Percentiles rank a stretch among this genome's conserved stretches.
phyloP scores from a whole-genome alignment of 257 asterid genomes.

The Solanum chilense region DNA sequence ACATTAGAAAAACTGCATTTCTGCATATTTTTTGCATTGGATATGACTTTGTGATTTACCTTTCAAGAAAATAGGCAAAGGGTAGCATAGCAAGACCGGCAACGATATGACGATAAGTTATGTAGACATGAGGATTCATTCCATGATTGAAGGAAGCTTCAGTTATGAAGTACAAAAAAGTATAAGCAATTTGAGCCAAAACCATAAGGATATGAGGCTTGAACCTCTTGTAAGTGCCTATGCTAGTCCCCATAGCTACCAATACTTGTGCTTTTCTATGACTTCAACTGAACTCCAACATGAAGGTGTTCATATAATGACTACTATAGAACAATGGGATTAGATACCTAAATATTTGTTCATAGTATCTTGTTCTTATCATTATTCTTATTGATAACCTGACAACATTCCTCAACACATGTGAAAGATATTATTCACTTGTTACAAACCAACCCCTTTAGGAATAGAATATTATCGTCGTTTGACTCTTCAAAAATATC shows the following conservation, averaged over 20 bases:
- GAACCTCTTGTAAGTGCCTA: constrained; percentile 13
- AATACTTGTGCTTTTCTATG: not conserved
- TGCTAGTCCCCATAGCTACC: constrained; percentile 8
- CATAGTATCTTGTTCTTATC: constrained; percentile 25
- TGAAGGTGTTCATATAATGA: constrained; percentile 1
- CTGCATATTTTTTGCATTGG: not conserved
- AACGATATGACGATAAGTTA: constrained; percentile 50
- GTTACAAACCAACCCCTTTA: not conserved
- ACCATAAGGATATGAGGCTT: constrained; percentile 69
- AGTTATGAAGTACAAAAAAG: constrained; percentile 52
- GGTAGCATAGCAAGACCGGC: constrained; percentile 43
- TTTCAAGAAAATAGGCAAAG: constrained; percentile 64
- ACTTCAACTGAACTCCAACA: not conserved
- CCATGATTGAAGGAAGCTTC: constrained; percentile 78
- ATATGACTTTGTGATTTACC: constrained; percentile 14
- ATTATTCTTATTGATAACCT: not conserved
- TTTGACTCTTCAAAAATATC: not conserved
- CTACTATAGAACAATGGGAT: not conserved
- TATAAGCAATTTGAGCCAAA: constrained; percentile 40
- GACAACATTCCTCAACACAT: not conserved
- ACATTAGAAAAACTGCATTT: not conserved
- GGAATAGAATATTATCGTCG: not conserved
- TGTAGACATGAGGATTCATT: constrained; percentile 60
- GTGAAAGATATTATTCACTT: not conserved
- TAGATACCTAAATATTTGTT: constrained; percentile 22